These are phyloP conservation scores for Mytilinidion resinicola DNA, from an alignment of 495 filamentous ascomycete species.

Conservation along the genomic window DNA sequence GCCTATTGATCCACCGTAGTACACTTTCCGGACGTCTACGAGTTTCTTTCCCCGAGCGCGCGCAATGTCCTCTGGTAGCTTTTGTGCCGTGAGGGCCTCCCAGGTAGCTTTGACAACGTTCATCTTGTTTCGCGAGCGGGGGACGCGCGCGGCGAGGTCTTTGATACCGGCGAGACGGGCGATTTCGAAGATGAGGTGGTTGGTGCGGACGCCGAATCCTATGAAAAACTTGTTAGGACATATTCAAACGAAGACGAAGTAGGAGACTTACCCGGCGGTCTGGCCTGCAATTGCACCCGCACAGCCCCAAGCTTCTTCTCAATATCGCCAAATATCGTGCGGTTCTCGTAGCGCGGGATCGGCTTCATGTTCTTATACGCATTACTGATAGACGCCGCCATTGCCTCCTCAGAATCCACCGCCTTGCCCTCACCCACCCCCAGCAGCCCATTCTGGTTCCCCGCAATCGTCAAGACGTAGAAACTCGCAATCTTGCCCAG, in stretches of 20 bases:
- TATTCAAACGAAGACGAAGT: not conserved
- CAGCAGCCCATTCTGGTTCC: constrained; percentile 75
- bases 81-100: constrained; percentile 73
- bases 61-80: constrained; percentile 80
- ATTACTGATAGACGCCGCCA: constrained; percentile 58
- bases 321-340: constrained; percentile 85
- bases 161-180: constrained; percentile 72
- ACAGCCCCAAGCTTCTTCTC: constrained; percentile 78
- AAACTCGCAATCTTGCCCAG: constrained; percentile 78
- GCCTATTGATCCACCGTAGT: constrained; percentile 72
- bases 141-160: constrained; percentile 75
- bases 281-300: constrained; percentile 66
- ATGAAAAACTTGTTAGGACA: not conserved
- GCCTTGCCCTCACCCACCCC: constrained; percentile 88
- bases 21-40: constrained; percentile 93
- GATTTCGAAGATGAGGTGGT: constrained; percentile 89
- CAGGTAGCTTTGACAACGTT: constrained; percentile 90
- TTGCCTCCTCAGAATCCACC: constrained; percentile 59
- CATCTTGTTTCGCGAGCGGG: constrained; percentile 82
- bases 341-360: constrained; percentile 77
- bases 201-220: constrained; percentile 90
- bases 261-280: constrained; percentile 72
- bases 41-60: constrained; percentile 83
- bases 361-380: constrained; percentile 85
- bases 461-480: constrained; percentile 70